Base-by-base conservation (phyloP, 495 filamentous ascomycete genomes). In the Hyaloscypha hepaticicola region DNA sequence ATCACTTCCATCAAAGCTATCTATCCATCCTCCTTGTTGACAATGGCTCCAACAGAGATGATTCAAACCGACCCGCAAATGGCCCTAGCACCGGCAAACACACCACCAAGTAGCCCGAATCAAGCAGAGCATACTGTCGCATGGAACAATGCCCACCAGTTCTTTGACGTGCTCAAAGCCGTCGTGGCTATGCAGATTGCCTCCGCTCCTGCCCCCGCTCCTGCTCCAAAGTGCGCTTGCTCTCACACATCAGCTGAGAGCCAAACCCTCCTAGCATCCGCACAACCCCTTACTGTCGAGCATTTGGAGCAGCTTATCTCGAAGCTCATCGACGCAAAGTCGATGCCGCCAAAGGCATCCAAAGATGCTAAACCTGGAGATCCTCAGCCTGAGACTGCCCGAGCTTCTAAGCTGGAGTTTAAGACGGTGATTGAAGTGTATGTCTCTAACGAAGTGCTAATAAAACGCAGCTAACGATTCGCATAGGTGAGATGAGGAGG, bases 351-450 rank as follows among this genome's bases (percentile, higher is more conserved):
- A n/a, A 9, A 12, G 14, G 14, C 16, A 24, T 19, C n/a, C 24
- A n/a, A 34, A 22, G 29, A 25, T 62, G 33, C 21, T 8, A 38
- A 50, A 62, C 51, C 58, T 63, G 51, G 50, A 1, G 34, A 19
- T 31, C 52, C n/a, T 50, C n/a, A n/a, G n/a, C 38, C 38, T 27
- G 26, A 52, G 29, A n/a, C 21, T 9, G 58, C 51, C 14, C 49
- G 31, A 61, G 49, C 51, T 52, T 66, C 48, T 1, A 55, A 11
- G 58, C 64, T 90, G 33, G 90, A 88, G 29, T 96, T 84, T 77
- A 94, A 95, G 76, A 85, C 89, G 12, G 89, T 96, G 4, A 90
- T 95, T 76, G 85, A 95, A 75, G 78, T 91, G 53, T 66, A 60
- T 16, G 58, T 58, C 24, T 65, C n/a, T 34, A 25, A 48, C 29